Evolutionary conservation across 208 protist genomes (phyloP).

Genomic region (Giardia duodenalis): DNA sequence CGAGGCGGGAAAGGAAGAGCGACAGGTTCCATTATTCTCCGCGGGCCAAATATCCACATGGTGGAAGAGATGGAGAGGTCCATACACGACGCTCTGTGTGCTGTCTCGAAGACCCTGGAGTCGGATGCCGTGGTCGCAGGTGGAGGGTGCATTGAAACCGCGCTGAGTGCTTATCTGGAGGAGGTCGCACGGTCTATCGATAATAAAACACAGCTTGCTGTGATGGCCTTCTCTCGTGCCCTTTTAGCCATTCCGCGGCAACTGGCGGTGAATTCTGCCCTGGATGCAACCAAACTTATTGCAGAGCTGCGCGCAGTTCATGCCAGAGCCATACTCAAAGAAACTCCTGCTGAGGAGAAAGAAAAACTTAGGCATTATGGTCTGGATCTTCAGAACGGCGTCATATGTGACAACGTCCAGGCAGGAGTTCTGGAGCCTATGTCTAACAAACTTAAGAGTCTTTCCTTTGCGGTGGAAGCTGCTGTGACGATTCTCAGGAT

Average conservation of each 20-base stretch:
- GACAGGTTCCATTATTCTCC: constrained; percentile 83
- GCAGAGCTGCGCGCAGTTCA: constrained; percentile 85
- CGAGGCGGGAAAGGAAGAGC: constrained; percentile 52
- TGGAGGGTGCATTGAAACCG: constrained; percentile 89
- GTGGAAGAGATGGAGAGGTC: constrained; percentile 54
- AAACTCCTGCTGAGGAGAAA: constrained; percentile 50
- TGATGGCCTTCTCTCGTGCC: constrained; percentile 89
- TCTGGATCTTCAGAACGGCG: constrained; percentile 77
- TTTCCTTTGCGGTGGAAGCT: constrained; percentile 97
- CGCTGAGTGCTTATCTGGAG: constrained; percentile 90
- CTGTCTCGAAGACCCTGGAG: constrained; percentile 89
- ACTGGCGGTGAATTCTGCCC: constrained; percentile 85
- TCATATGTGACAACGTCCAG: constrained; percentile 78
- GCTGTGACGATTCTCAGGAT: constrained; percentile 97
- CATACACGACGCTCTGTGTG: constrained; percentile 94
- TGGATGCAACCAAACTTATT: constrained; percentile 91
- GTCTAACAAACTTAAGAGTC: constrained; percentile 88
- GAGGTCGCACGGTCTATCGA: constrained; percentile 77
- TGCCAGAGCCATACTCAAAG: constrained; percentile 62
- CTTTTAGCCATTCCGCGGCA: constrained; percentile 94
- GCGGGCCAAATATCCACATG: constrained; percentile 78
- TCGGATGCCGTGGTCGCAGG: constrained; percentile 82
- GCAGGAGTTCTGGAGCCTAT: constrained; percentile 95
- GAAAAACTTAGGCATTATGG: constrained; percentile 59
- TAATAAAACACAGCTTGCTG: constrained; percentile 89